Evolutionary conservation across 2,329 filamentous ascomycete species (phyloP).

Genomic region (Tympanopsis confertula): DNA sequence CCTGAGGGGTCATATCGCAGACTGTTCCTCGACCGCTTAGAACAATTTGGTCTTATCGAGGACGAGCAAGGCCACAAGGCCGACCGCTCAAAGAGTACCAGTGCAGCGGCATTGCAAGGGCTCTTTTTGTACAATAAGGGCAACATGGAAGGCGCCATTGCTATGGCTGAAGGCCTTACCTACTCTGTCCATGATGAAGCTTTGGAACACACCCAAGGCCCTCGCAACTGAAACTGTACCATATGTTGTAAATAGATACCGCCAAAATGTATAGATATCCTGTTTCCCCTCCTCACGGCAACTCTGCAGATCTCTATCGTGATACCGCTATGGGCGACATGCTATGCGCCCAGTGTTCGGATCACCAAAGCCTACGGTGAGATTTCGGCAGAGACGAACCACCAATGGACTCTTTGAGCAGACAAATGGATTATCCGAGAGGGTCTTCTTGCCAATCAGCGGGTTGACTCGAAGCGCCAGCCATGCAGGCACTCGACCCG

Average conservation of each 20-base stretch:
- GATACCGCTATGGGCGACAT: not conserved
- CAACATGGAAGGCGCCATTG: slow-evolving; percentile 48
- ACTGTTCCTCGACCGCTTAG: slow-evolving; percentile 4
- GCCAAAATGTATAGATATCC: not conserved
- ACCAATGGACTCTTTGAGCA: not conserved
- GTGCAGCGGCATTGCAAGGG: slow-evolving; percentile 55
- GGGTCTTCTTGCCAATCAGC: not conserved
- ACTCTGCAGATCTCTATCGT: not conserved
- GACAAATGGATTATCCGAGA: no score
- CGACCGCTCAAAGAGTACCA: slow-evolving; percentile 14
- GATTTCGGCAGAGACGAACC: not conserved
- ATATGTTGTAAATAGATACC: not conserved
- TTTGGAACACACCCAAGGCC: not conserved
- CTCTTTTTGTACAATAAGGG: slow-evolving; percentile 60
- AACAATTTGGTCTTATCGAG: not conserved
- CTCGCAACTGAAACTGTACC: not conserved
- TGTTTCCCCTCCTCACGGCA: no score
- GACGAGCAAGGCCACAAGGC: slow-evolving; percentile 3
- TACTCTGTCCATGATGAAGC: not conserved
- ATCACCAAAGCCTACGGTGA: not conserved
- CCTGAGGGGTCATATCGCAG: slow-evolving; percentile 5
- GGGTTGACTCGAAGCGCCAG: no score
- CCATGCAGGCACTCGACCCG: no score
- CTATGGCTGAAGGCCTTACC: slow-evolving; percentile 19
- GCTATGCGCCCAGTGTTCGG: not conserved